Evolutionary conservation across 2,329 filamentous ascomycete genomes (phyloP).

Genomic region (Zarea fungicola): DNA sequence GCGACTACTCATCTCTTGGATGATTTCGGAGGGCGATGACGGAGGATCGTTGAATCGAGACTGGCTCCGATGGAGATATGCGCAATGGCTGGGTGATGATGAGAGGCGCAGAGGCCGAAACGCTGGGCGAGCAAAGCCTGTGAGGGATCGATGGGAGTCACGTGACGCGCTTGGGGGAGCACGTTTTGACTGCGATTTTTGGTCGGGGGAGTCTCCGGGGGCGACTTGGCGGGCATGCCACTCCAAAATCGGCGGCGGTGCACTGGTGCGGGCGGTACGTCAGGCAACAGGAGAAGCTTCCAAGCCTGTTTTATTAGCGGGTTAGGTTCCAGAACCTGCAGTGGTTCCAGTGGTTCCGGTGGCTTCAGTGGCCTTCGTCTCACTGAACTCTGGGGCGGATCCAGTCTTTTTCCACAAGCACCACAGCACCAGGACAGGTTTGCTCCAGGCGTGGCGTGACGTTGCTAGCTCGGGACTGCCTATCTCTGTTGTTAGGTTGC

Average conservation of each 20-base stretch:
- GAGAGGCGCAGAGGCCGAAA: constrained; percentile 12
- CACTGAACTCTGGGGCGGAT: too few species aligned
- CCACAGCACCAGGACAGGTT: too few species aligned
- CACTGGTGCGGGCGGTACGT: not conserved
- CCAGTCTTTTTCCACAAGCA: constrained; percentile 4
- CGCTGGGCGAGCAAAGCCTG: not conserved
- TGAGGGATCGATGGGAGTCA: not conserved
- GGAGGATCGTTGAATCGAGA: constrained; percentile 9
- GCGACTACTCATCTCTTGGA: constrained; percentile 92
- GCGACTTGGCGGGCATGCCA: not conserved
- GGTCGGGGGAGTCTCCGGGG: constrained; percentile 4
- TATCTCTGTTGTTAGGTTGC: not conserved
- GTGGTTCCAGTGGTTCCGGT: not conserved
- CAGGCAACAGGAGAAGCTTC: not conserved
- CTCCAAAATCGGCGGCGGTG: not conserved
- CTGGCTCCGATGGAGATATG: constrained; percentile 11
- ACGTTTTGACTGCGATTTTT: not conserved
- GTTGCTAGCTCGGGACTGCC: not conserved
- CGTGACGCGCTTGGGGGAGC: not conserved
- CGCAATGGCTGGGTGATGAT: constrained; percentile 12
- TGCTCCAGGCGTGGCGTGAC: too few species aligned
- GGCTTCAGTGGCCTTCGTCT: not conserved
- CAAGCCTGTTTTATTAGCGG: not conserved
- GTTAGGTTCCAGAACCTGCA: too few species aligned
- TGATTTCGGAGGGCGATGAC: constrained; percentile 23